phyloP scores from a whole-genome alignment of 768 basidiomycete genomes.

The Cystofilobasidium ferigula region DNA sequence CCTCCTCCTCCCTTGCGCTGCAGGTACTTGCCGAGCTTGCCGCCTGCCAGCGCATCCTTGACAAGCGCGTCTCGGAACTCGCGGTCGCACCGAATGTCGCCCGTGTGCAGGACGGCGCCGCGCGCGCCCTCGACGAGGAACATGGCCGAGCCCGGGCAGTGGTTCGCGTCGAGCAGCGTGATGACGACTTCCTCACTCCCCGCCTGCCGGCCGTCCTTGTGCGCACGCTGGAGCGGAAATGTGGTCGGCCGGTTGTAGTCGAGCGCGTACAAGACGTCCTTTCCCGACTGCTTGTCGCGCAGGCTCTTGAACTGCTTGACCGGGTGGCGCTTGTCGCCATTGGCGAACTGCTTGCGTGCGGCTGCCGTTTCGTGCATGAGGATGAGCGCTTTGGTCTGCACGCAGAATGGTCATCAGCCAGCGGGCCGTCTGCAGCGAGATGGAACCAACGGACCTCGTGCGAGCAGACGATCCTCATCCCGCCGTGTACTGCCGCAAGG shows the following conservation, averaged over 20 bases:
- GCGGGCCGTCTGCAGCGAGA: background rate
- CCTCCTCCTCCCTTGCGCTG: slow-evolving; percentile 2
- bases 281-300: background rate
- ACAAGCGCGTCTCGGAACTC: background rate
- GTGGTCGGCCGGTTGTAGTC: background rate
- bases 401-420: background rate
- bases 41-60: background rate
- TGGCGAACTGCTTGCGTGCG: slow-evolving; percentile 17
- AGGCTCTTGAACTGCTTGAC: slow-evolving; percentile 26
- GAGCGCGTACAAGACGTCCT: slow-evolving; percentile 42
- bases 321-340: slow-evolving; percentile 25
- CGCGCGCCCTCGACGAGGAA: slow-evolving; percentile 65
- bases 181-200: slow-evolving; percentile 50
- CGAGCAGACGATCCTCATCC: slow-evolving; percentile 55
- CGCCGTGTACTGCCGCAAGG: background rate
- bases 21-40: background rate
- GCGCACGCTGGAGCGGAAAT: background rate
- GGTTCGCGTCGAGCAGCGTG: slow-evolving; percentile 80
- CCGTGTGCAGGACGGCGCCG: slow-evolving; percentile 75
- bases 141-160: slow-evolving; percentile 92
- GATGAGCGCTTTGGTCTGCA: slow-evolving; percentile 65
- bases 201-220: too few relatives aligned
- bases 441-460: slow-evolving; percentile 40
- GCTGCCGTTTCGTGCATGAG: slow-evolving; percentile 55
- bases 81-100: slow-evolving; percentile 81